A percentile compares a stretch with the other conserved stretches of the same genome.
Conservation (phyloP, 108 stramenopile genomes). For the Nitzschia palea region DNA sequence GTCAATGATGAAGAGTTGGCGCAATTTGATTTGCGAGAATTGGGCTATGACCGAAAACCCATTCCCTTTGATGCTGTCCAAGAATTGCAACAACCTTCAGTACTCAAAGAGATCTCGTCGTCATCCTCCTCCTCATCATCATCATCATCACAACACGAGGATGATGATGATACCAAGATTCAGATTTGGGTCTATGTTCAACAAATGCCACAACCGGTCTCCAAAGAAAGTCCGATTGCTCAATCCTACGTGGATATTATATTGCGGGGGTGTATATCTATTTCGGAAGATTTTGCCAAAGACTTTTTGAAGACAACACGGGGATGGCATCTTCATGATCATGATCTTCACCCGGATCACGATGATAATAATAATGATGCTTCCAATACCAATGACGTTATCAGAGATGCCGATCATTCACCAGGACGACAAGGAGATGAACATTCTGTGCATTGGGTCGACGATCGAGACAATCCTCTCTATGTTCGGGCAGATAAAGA, state of each 20-base stretch:
- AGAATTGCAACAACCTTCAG: background rate
- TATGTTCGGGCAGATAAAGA: constrained; percentile 58
- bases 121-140: background rate
- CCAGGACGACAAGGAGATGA: too few relatives aligned
- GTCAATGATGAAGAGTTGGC: constrained; percentile 51
- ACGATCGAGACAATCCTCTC: constrained; percentile 60
- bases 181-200: constrained; percentile 67
- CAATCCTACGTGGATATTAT: constrained; percentile 77
- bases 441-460: constrained; percentile 48
- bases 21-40: constrained; percentile 61
- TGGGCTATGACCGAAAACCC: constrained; percentile 51
- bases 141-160: too few relatives aligned
- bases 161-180: background rate
- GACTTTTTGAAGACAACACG: constrained; percentile 49
- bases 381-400: too few relatives aligned
- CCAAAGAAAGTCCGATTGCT: constrained; percentile 49
- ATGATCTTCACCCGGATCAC: background rate
- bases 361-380: background rate
- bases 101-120: background rate
- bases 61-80: background rate
- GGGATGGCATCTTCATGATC: constrained; percentile 57
- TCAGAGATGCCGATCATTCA: too few relatives aligned
- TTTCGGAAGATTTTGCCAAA: constrained; percentile 52
- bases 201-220: constrained; percentile 27
- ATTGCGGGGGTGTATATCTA: constrained; percentile 62